Conservation (phyloP, 805 yeast species). For the Yarrowia sp. region DNA sequence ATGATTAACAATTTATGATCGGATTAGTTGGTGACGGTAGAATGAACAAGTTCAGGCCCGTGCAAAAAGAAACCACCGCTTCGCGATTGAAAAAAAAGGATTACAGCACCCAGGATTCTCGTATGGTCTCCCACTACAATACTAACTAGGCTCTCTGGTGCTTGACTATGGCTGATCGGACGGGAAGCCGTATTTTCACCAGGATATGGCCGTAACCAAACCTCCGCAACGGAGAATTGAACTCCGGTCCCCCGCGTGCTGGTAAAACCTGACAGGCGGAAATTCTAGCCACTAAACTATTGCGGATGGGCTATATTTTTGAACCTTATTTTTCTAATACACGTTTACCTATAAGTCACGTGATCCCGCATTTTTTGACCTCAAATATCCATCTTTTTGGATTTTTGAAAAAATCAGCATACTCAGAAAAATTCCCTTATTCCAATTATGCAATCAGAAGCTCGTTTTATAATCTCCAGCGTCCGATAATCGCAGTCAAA, state of each 20-base stretch:
- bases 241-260: constrained; percentile 27
- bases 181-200: constrained; percentile 26
- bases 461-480: too few relatives aligned
- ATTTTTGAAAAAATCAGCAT: not conserved
- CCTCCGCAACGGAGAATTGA: constrained; percentile 26
- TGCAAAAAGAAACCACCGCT: too few relatives aligned
- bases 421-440: too few relatives aligned
- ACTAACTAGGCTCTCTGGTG: constrained; percentile 26
- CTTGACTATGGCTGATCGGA: constrained; percentile 26
- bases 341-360: not conserved
- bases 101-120: constrained; percentile 26
- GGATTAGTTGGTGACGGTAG: too few relatives aligned
- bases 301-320: constrained; percentile 7
- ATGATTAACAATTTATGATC: too few relatives aligned
- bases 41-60: too few relatives aligned
- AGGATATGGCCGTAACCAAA: constrained; percentile 25
- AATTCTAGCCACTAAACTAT: constrained; percentile 44
- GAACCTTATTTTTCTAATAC: not conserved
- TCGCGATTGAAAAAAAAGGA: not conserved
- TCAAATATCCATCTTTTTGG: not conserved
- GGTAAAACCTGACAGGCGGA: constrained; percentile 40
- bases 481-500: too few relatives aligned
- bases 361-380: not conserved
- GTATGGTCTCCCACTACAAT: constrained; percentile 26
- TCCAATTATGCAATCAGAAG: too few relatives aligned